Conservation (phyloP, 352 stramenopile species). For the Globisporangium acanthophoron region DNA sequence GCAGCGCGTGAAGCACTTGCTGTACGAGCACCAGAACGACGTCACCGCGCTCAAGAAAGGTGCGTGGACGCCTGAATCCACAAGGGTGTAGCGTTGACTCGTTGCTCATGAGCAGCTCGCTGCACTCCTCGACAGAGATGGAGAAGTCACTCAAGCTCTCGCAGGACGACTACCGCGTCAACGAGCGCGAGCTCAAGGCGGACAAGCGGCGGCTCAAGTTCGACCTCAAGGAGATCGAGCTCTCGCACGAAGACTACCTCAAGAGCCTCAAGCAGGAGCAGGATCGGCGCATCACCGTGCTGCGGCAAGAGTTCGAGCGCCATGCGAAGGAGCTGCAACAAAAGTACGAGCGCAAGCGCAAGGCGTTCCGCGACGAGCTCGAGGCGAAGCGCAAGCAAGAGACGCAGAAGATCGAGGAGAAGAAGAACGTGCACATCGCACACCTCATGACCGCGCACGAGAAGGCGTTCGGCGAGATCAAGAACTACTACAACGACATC, state of each 20-base stretch:
- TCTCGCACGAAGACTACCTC: conserved; percentile 90
- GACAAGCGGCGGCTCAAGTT: conserved; percentile 88
- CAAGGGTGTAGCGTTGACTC: too few relatives aligned
- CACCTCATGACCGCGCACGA: conserved; percentile 91
- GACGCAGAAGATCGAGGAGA: conserved; percentile 87
- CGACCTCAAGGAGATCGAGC: conserved; percentile 90
- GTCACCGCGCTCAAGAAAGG: conserved; percentile 87
- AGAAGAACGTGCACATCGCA: conserved; percentile 91
- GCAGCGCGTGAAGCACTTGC: conserved; percentile 93
- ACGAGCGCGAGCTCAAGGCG: conserved; percentile 84
- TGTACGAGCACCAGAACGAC: conserved; percentile 94
- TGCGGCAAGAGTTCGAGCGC: conserved; percentile 91
- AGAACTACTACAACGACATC: conserved; percentile 97
- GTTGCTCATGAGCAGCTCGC: not conserved
- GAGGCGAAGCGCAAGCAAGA: conserved; percentile 80
- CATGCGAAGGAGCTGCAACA: conserved; percentile 89
- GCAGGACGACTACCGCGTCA: conserved; percentile 88
- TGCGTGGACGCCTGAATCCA: conserved; percentile 6
- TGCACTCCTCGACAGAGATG: conserved; percentile 32
- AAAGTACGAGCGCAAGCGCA: conserved; percentile 82
- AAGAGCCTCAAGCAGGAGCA: conserved; percentile 92
- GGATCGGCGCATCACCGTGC: conserved; percentile 86
- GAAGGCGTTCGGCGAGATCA: conserved; percentile 94
- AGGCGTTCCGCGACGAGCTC: conserved; percentile 76
- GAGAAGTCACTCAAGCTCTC: conserved; percentile 87